These are phyloP conservation scores for Neoboletus subvelutipes DNA, from an alignment of 768 basidiomycete genomes.

Conservation along the genomic window DNA sequence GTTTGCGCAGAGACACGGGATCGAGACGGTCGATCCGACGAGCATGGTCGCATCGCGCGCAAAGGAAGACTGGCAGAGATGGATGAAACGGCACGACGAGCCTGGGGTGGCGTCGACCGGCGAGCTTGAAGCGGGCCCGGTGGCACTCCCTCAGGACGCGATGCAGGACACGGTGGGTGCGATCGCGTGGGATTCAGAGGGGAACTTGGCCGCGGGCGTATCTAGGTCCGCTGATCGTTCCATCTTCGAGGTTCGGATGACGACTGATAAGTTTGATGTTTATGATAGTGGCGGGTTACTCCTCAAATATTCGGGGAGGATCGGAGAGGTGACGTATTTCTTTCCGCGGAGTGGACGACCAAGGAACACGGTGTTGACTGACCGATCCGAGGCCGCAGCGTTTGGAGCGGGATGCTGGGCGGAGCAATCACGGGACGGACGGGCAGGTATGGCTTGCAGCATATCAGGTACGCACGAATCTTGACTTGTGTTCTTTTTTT, in stretches of 20 bases:
- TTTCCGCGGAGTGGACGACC: not conserved
- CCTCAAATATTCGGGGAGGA: constrained; percentile 68
- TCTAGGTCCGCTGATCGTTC: constrained; percentile 50
- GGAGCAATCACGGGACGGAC: constrained; percentile 29
- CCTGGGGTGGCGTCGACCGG: constrained; percentile 7
- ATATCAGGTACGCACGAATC: constrained; percentile 45
- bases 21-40: constrained; percentile 41
- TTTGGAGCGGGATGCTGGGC: constrained; percentile 83
- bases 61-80: constrained; percentile 53
- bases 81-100: constrained; percentile 47
- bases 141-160: constrained; percentile 23
- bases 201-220: constrained; percentile 64
- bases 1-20: constrained; percentile 44
- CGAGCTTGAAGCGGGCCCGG: not conserved
- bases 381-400: constrained; percentile 52
- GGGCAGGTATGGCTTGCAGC: constrained; percentile 59
- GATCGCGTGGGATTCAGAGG: constrained; percentile 49
- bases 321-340: constrained; percentile 60
- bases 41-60: constrained; percentile 52
- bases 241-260: not conserved
- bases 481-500: not conserved
- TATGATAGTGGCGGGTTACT: constrained; percentile 69
- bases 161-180: constrained; percentile 84
- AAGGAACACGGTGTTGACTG: not conserved
- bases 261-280: not conserved